Percentiles rank a stretch among this genome's conserved stretches.
phyloP scores from a whole-genome alignment of 169 alveolate genomes.

The Plasmodium berghei region DNA sequence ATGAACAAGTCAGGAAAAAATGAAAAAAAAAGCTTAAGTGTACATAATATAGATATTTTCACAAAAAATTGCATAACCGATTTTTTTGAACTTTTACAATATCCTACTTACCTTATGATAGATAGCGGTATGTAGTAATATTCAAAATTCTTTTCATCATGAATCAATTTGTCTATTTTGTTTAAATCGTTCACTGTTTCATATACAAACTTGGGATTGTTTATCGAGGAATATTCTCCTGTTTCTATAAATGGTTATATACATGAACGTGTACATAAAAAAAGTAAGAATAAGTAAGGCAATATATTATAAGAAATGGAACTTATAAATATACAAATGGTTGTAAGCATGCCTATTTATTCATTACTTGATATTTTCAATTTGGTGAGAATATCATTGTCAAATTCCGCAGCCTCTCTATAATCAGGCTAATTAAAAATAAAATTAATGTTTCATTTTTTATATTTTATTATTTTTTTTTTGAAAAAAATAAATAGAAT shows the following conservation, averaged over 20 bases:
- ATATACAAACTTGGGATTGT: conserved; percentile 16
- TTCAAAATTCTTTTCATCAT: conserved; percentile 21
- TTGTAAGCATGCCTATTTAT: background rate
- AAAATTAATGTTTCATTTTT: conserved; percentile 4
- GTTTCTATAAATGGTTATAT: conserved; percentile 16
- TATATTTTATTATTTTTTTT: background rate
- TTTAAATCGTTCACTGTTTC: conserved; percentile 7
- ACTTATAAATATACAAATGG: no score
- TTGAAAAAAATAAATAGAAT: conserved; percentile 1
- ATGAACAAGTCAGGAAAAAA: background rate
- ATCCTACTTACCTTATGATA: conserved; percentile 24
- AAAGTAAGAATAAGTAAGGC: background rate
- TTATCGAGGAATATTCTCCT: conserved; percentile 35
- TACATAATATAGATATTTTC: background rate
- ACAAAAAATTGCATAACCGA: no score
- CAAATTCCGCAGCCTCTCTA: conserved; percentile 26
- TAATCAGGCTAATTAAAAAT: conserved; percentile 4
- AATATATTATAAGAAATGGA: background rate
- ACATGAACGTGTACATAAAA: background rate
- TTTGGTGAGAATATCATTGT: conserved; percentile 37
- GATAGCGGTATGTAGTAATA: conserved; percentile 50
- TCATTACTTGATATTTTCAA: conserved; percentile 42
- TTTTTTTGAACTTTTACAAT: background rate
- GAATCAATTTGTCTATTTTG: background rate
- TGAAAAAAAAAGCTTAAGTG: background rate